Evolutionary conservation across 306 rosid species (phyloP), one percentile per base, ranked within the genome.

Genomic region (Glycyrrhiza uralensis): DNA sequence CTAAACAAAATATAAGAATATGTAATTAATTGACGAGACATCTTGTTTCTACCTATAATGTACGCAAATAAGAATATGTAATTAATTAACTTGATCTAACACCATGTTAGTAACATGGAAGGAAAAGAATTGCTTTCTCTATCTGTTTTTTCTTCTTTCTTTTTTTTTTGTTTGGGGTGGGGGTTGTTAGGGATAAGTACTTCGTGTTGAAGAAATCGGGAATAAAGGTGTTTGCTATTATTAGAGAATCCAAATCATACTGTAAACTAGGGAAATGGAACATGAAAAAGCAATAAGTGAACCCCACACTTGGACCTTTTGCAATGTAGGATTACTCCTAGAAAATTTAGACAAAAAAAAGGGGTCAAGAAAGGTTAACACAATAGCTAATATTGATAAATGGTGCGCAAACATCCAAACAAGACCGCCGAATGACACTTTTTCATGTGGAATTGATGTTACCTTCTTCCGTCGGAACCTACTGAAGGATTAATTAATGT

Each of bases 201-300:
- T 85, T 82, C 20, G 47, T 2, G 58, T 6, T 15, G 79, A 87
- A 82, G 88, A 74, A 87, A 80, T 28, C 71, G 3, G 3, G 1
- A 8, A 47, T 19, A 1, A 80, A 55, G 29, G 76, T 39, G 39
- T 28, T 28, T 30, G 38, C 26, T 66, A 11, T 13, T 66, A 11
- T 13, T 32, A 62, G 1, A 24, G 29, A 24, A 45, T 28, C 44
- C 18, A 46, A 66, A 47, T 17, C 28, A 4, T 38, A 50, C 33
- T 29, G 42, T 20, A 12, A 54, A 15, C 1, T 42, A 38, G 2
- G 18, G 33, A 56, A 64, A 54, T 17, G 9, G 57, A 26, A 50
- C 66, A 7, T 33, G 22, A 26, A 55, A 59, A 33, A 61, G 26
- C 56, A 59, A 36, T n/a, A 47, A 58, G 61, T 56, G 45, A 8